Percentiles rank a stretch among this genome's conserved stretches.
These are phyloP conservation scores for Phytophthora pistaciae DNA, from an alignment of 352 stramenopile genomes.

Conservation along the genomic window DNA sequence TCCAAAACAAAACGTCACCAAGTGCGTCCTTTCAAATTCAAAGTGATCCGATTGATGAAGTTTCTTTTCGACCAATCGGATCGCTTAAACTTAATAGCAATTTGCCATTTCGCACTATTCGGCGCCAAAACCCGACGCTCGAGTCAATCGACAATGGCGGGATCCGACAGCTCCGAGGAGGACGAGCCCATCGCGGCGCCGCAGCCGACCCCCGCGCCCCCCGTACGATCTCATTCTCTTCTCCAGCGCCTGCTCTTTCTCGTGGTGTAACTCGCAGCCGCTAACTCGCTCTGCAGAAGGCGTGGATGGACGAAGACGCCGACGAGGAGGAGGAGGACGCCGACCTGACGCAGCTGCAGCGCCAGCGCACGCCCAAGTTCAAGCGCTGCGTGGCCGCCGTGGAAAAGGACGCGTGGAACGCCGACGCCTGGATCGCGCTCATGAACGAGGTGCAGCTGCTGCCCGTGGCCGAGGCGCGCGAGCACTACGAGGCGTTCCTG, in stretches of 20 bases:
- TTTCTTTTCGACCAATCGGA: slow-evolving; percentile 27
- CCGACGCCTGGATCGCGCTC: slow-evolving; percentile 81
- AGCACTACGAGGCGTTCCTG: slow-evolving; percentile 85
- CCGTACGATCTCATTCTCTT: slow-evolving; percentile 12
- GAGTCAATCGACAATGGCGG: slow-evolving; percentile 32
- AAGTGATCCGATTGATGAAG: neutral
- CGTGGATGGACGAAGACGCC: slow-evolving; percentile 84
- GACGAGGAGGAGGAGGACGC: slow-evolving; percentile 88
- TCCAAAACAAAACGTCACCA: neutral
- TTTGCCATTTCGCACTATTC: neutral
- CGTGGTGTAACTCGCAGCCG: neutral
- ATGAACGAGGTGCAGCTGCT: slow-evolving; percentile 84
- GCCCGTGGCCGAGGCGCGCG: slow-evolving; percentile 66
- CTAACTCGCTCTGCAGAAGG: slow-evolving; percentile 45
- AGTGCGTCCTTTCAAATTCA: slow-evolving; percentile 19
- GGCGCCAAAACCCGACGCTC: slow-evolving; percentile 1
- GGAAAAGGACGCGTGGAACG: slow-evolving; percentile 72
- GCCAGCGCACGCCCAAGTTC: slow-evolving; percentile 67
- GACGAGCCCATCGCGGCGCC: slow-evolving; percentile 77
- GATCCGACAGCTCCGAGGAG: slow-evolving; percentile 85
- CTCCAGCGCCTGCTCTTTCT: neutral
- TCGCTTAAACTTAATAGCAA: neutral
- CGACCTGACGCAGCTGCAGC: slow-evolving; percentile 69
- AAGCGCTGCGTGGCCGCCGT: slow-evolving; percentile 64
- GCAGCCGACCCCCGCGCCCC: slow-evolving; percentile 5